Percentiles rank a stretch among this genome's conserved stretches.
Evolutionary conservation across 108 stramenopile genomes (phyloP).

Genomic region (Skeletonema marinoi): DNA sequence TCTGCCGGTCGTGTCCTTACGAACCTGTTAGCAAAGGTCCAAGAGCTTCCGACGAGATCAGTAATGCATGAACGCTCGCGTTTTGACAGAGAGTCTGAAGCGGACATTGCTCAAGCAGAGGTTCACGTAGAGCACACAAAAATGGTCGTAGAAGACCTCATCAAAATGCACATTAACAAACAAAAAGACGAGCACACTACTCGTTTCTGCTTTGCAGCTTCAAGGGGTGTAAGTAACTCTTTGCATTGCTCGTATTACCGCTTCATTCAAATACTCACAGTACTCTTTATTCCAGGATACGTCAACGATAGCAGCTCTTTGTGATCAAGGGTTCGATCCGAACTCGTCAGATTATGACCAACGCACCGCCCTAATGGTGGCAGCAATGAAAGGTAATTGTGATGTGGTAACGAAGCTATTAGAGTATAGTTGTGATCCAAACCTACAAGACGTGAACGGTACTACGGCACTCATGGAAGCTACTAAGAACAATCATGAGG

Average conservation of each 20-base stretch:
- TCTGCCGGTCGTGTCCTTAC: constrained; percentile 36
- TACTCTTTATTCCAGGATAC: background rate
- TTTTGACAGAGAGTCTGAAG: constrained; percentile 5
- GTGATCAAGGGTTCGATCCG: constrained; percentile 50
- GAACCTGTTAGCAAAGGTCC: constrained; percentile 48
- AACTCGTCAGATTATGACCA: constrained; percentile 45
- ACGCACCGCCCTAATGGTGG: constrained; percentile 51
- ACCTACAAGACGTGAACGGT: constrained; percentile 39
- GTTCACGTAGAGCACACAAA: constrained; percentile 13
- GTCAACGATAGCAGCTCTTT: constrained; percentile 31
- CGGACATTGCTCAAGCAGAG: constrained; percentile 8
- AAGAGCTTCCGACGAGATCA: background rate
- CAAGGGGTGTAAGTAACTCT: constrained; percentile 10
- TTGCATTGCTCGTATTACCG: no score
- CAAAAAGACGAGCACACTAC: constrained; percentile 52
- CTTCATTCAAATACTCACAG: no score
- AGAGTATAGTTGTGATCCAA: constrained; percentile 30
- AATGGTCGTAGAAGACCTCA: constrained; percentile 26
- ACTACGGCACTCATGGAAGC: constrained; percentile 45
- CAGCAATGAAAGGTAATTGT: constrained; percentile 40
- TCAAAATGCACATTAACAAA: constrained; percentile 50
- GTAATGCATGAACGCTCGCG: background rate
- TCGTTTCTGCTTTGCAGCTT: constrained; percentile 45
- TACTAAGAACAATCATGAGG: constrained; percentile 45
- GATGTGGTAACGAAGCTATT: constrained; percentile 37